phyloP scores from a whole-genome alignment of 2,329 filamentous ascomycete genomes.

The Colletotrichum acutatum region DNA sequence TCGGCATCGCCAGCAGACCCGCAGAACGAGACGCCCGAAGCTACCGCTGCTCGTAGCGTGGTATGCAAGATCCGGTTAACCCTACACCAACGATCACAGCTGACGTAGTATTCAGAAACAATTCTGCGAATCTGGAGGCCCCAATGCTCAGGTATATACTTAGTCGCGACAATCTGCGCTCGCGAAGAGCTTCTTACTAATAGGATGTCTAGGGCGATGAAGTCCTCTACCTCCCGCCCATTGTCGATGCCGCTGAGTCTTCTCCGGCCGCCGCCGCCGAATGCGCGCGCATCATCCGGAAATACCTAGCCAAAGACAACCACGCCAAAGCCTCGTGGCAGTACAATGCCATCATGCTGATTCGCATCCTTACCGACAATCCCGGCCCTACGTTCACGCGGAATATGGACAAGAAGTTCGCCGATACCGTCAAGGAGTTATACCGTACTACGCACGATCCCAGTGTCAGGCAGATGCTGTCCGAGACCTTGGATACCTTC shows the following conservation, averaged over 20 bases:
- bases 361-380: slow-evolving; percentile 92
- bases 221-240: slow-evolving; percentile 89
- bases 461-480: slow-evolving; percentile 84
- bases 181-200: slow-evolving; percentile 1
- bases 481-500: slow-evolving; percentile 86
- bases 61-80: slow-evolving; percentile 57
- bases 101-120: slow-evolving; percentile 65
- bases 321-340: slow-evolving; percentile 75
- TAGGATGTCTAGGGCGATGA: slow-evolving; percentile 76
- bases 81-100: slow-evolving; percentile 30
- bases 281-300: slow-evolving; percentile 83
- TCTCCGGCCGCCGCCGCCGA: slow-evolving; percentile 87
- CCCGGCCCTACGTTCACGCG: slow-evolving; percentile 91
- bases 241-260: slow-evolving; percentile 95
- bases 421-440: slow-evolving; percentile 78
- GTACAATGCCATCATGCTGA: slow-evolving; percentile 96
- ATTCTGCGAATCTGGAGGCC: slow-evolving; percentile 81
- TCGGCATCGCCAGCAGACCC: slow-evolving; percentile 40
- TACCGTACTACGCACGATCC: slow-evolving; percentile 77
- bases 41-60: slow-evolving; percentile 72
- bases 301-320: slow-evolving; percentile 81
- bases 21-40: slow-evolving; percentile 71
- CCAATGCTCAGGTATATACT: slow-evolving; percentile 58
- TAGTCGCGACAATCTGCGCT: background rate
- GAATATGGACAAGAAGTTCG: slow-evolving; percentile 88